These are phyloP conservation scores for Dictyophora rubrovolvata DNA, from an alignment of 768 basidiomycete genomes.

Conservation along the genomic window DNA sequence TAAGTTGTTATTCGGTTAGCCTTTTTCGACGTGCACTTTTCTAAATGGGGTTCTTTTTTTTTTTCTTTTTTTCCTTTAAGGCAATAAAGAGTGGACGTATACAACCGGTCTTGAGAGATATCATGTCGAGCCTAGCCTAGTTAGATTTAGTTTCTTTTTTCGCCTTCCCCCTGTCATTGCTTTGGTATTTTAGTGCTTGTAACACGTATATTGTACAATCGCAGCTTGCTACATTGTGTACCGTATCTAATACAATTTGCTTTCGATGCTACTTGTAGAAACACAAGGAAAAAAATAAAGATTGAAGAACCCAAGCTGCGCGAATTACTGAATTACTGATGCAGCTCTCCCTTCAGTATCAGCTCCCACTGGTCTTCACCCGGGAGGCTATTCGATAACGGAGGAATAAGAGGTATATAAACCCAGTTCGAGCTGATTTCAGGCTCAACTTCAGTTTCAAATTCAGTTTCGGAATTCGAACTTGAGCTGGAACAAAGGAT, in stretches of 20 bases:
- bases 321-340: too few relatives aligned
- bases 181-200: not conserved
- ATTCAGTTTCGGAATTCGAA: not conserved
- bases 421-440: not conserved
- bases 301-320: too few relatives aligned
- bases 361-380: not conserved
- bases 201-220: not conserved
- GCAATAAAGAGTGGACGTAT: conserved; percentile 64
- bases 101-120: conserved; percentile 31
- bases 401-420: not conserved
- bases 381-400: too few relatives aligned
- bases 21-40: not conserved
- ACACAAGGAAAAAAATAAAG: not conserved
- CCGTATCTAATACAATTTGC: not conserved
- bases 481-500: too few relatives aligned
- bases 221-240: not conserved
- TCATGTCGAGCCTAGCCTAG: not conserved
- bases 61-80: conserved; percentile 15
- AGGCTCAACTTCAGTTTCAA: not conserved
- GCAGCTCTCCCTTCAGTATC: not conserved
- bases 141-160: too few relatives aligned
- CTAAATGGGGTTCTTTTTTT: not conserved
- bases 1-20: conserved; percentile 11
- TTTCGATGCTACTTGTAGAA: not conserved
- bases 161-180: too few relatives aligned